Evolutionary conservation across 352 stramenopile species (phyloP).

Genomic region (Pythium graminicola): DNA sequence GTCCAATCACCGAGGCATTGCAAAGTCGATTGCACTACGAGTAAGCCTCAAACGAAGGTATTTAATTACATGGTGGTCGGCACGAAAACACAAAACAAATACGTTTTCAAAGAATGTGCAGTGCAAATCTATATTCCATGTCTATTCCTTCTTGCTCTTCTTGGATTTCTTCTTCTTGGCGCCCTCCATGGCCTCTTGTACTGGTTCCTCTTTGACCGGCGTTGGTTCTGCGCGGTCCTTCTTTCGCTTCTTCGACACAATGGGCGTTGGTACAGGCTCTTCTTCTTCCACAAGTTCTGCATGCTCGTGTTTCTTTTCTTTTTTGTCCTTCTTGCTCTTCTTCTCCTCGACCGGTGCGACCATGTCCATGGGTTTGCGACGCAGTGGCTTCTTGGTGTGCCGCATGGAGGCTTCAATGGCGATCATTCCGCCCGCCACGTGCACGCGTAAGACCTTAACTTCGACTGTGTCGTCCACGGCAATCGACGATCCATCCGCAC

Average conservation of each 20-base stretch:
- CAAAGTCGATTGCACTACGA: conserved; percentile 35
- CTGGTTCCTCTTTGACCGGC: conserved; percentile 16
- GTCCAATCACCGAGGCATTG: conserved; percentile 30
- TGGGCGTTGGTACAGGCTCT: conserved; percentile 4
- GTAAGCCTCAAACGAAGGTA: conserved; percentile 13
- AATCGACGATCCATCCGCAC: conserved; percentile 47
- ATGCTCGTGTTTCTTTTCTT: conserved; percentile 18
- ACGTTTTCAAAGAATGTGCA: no score
- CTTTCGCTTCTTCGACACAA: conserved; percentile 28
- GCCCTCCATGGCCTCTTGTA: conserved; percentile 26
- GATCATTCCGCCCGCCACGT: conserved; percentile 71
- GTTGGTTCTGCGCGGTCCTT: conserved; percentile 28
- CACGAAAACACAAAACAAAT: conserved; percentile 7
- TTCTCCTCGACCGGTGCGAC: conserved; percentile 4
- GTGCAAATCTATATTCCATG: no score
- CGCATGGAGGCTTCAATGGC: conserved; percentile 77
- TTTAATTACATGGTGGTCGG: no score
- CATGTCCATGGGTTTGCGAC: conserved; percentile 13
- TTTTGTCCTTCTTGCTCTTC: conserved; percentile 29
- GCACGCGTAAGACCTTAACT: conserved; percentile 61
- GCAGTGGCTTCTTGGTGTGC: conserved; percentile 23
- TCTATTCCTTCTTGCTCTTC: conserved; percentile 43
- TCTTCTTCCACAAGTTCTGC: conserved; percentile 11
- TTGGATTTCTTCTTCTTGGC: conserved; percentile 32
- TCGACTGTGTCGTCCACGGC: conserved; percentile 54